Evolutionary conservation across 2,329 filamentous ascomycete species (phyloP), one percentile per base, ranked within the genome.

Genomic region (Pseudopyricularia javanii): DNA sequence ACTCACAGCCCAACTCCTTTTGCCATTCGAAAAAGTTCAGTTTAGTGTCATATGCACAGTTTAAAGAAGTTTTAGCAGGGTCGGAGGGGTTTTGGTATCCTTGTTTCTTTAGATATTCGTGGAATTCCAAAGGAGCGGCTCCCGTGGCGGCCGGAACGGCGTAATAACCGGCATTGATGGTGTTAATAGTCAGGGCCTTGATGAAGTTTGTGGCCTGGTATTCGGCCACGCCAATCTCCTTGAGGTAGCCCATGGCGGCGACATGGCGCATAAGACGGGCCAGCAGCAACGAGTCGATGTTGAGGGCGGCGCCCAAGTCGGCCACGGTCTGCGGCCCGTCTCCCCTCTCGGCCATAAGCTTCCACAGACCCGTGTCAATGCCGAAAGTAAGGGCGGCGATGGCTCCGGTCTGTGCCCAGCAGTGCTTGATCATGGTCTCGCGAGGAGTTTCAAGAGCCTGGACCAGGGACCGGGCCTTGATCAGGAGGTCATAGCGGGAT

Each of bases 381-480:
- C 68, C 67, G 5, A 57, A 40, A 6, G 53, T 28, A 14, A 59
- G 50, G 7, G 54, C 52, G 20, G 53, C 30, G 12, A 50, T 26
- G 2, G 40, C 37, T 11, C 37, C 12, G n/a, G 53, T 52, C 49
- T 54, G 65, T 0, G 69, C 70, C 70, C 72, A 75, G 55, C 60
- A 64, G 47, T 74, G 70, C 53, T 69, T 64, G 52, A 74, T 65
- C 64, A 75, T 73, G 0, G 71, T 70, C 60, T 76, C 73, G 7
- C 72, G 64, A 0, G 73, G 73, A 0, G 70, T 74, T 57, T 76
- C 72, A 0, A 72, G 61, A 0, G 69, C 64, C 28, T 63, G 61
- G 32, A 65, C 60, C 2, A 67, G 54, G 0, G 58, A 55, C n/a
- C 66, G 63, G 1, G 69, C 68, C 53, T 66, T 63, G 1, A 61